Evolutionary conservation across 2,329 filamentous ascomycete genomes (phyloP), one percentile per base, ranked within the genome.

Genomic region (Talaromyces islandicus): DNA sequence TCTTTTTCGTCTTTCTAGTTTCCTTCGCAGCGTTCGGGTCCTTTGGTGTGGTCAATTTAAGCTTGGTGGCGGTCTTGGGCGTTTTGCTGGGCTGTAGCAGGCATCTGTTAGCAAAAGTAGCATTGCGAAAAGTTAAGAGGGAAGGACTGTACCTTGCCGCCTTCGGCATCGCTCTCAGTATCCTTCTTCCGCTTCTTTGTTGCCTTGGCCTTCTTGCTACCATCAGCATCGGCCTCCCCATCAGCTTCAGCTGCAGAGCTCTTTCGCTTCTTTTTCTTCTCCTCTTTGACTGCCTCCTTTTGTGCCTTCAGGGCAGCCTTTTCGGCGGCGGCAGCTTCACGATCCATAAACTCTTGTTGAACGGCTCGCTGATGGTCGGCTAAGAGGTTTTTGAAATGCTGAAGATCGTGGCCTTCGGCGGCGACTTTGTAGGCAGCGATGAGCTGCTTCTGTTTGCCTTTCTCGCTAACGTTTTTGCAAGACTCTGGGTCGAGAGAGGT

Each of bases 311-410:
- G 78, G 14, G 69, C 70, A 6, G 69, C 74, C 64, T 85, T 82
- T 64, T 86, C 83, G 7, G 84, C 83, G 56, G 84, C 79, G 58
- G 83, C 77, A 53, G 88, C 85, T 68, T 91, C 88, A 64, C 86
- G 81, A 66, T 87, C 88, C 65, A 88, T 84, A 46, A 82, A 79
- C 60, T 85, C 82, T 64, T 81, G 76, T 63, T 80, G 74, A 59
- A 85, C 64, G 14, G 83, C 83, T 60, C 80, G 76, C 64, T 86
- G 79, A 67, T 86, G 85, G 29, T 82, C 78, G 17, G 73, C 70
- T 52, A 97, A 82, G 63, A 97, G 81, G 12, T 85, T 82, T 79
- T 97, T 96, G 82, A 92, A 97, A 75, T 90, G 85, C 4, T 88
- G 80, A 35, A 99, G 79, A 59, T 89, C 84, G 68, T 96, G 85